Conservation (phyloP, 2,329 filamentous ascomycete genomes). For the Verticillium klebahnii region DNA sequence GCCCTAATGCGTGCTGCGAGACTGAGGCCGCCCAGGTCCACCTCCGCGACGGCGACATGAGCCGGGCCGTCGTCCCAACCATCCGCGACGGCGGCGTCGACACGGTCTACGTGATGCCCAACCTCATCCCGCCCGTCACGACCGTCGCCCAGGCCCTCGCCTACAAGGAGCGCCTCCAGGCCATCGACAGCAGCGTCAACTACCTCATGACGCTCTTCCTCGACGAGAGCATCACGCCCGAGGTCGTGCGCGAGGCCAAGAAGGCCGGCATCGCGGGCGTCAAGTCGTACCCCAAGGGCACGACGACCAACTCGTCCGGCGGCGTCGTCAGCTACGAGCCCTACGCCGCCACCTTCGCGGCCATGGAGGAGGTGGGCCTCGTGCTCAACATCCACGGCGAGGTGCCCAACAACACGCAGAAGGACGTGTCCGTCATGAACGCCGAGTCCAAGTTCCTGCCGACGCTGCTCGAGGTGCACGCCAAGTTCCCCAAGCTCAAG, state of each 20-base stretch:
- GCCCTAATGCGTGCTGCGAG: neutral
- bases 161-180: conserved; percentile 58
- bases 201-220: conserved; percentile 72
- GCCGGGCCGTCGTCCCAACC: conserved; percentile 49
- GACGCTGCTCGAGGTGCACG: conserved; percentile 68
- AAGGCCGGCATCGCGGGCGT: conserved; percentile 66
- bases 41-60: conserved; percentile 62
- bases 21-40: conserved; percentile 50
- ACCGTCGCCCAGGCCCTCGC: conserved; percentile 59
- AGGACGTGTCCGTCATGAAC: conserved; percentile 54
- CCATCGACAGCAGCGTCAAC: conserved; percentile 56
- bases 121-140: conserved; percentile 59
- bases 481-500: conserved; percentile 66
- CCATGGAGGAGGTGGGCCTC: conserved; percentile 80
- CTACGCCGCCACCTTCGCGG: conserved; percentile 77
- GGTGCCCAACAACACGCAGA: conserved; percentile 42
- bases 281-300: conserved; percentile 46
- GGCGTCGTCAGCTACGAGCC: conserved; percentile 66
- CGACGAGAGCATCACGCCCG: conserved; percentile 60
- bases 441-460: conserved; percentile 77
- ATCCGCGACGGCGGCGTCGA: conserved; percentile 60
- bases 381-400: conserved; percentile 95
- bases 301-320: conserved; percentile 62
- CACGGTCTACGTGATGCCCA: conserved; percentile 60
- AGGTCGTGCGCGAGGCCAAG: conserved; percentile 68